Base-by-base conservation (phyloP, 2,329 filamentous ascomycete species). In the Stylonectria norvegica region DNA sequence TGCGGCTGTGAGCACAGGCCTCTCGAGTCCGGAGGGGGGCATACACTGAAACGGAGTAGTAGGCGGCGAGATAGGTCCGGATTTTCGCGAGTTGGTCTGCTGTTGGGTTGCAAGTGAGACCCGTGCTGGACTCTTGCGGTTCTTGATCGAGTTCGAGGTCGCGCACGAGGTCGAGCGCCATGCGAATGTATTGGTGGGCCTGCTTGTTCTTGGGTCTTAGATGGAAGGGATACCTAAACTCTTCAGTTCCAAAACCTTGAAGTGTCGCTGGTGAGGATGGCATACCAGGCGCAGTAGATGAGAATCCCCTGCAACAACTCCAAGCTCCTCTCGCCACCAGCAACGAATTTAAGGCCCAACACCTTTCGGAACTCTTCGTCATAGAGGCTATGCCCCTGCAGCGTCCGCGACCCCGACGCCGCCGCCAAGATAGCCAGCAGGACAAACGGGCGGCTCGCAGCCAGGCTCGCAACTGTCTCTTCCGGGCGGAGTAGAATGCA, bases 281-380 rank as follows among this genome's bases (percentile, higher is more conserved):
- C 64, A 49, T 58, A 81, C 78, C 78, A 82, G 14, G 70, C 65
- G 35, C 74, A 70, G 45, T 81, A 81, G 5, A 81, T 68, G 18
- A 81, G 59, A 15, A 81, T 58, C 3, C 77, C 77, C 46, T 79
- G 73, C 1, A 82, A 55, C 12, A 81, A 49, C 48, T 82, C 76
- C 16, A 81, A 43, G 10, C 67, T 77, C 40, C 75, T 70, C 61
- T 82, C 77, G 0, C 77, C 76, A 3, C 72, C 69, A 0, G 77
- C 67, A 1, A 82, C 73, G 28, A 78, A 73, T 55, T 76, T 79
- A 31, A 76, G 62, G 1, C 69, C 75, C n/a, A 79, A 50, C 0
- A 77, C 66, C 51, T 78, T 78, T 20, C 75, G 65, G 36, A 81
- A 76, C 57, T 81, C 77, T 34, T 74, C 70, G 19, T 80, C 77